Evolutionary conservation across 257 asterid species (phyloP), one percentile per base, ranked within the genome.

Genomic region (Paulownia fortunei): DNA sequence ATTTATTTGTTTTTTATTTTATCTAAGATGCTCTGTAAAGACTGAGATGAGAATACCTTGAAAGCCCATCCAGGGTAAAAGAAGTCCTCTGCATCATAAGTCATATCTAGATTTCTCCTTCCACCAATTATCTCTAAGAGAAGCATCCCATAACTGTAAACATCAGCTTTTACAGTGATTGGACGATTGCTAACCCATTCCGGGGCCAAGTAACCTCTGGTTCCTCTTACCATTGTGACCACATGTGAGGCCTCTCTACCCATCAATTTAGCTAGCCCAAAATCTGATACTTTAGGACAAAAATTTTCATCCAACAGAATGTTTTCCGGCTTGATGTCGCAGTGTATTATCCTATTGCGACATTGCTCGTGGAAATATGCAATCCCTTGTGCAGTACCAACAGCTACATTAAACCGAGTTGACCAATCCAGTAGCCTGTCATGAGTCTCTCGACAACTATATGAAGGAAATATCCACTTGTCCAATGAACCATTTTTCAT

Each of bases 1-100:
- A n/a, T n/a, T n/a, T n/a, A n/a, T n/a, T n/a, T n/a, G n/a, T 12
- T 23, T 26, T 44, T 6, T 7, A 47, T 47, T 10, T 23, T 24
- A 7, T 21, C 56, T n/a, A 49, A 49, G 36, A 56, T 30, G 36
- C 36, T 30, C 2, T 30, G 4, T 30, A 12, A 11, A 69, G 18
- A 19, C 0, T 47, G 34, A 44, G 51, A 32, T 8, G 62, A 18
- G 16, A 44, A 18, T 92, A 91, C 98, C 98, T 94, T 94, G 87
- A 88, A 94, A 34, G 98, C 98, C 98, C 98, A 92, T n/a, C 98
- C 97, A 18, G 98, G 98, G 67, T 87, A 94, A 44, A 92, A 94
- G 89, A 94, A 94, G 74, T 87, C 90, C 27, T 89, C 97, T 27
- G 90, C 91, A 72, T 89, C 92, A 62, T 72, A 88, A 77, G 82